phyloP scores from a whole-genome alignment of 2,329 filamentous ascomycete species.

The Sporothrix variecibatus region DNA sequence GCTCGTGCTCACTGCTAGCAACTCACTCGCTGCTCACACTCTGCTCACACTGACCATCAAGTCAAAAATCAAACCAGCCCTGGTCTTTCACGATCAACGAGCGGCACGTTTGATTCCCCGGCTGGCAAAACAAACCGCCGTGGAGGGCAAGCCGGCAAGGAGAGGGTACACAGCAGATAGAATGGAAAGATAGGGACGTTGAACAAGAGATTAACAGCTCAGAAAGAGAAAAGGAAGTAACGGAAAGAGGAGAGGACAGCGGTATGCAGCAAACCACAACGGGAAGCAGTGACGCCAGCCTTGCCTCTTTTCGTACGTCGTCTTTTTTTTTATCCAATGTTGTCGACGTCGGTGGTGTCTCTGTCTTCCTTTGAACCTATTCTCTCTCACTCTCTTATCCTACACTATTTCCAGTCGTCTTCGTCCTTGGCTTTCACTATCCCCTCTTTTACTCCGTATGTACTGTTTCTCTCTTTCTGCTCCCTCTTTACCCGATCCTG shows the following conservation, averaged over 20 bases:
- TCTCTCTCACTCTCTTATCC: no score
- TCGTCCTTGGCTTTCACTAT: background rate
- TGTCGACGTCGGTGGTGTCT: background rate
- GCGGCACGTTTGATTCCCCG: background rate
- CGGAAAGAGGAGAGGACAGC: background rate
- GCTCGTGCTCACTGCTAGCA: background rate
- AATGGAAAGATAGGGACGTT: background rate
- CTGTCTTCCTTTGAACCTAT: no score
- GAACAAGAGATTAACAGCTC: background rate
- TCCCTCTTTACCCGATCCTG: slow-evolving; percentile 5
- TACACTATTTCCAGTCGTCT: no score
- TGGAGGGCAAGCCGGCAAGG: background rate
- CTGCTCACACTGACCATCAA: background rate
- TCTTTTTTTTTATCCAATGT: background rate
- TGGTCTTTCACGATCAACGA: background rate
- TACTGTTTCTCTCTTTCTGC: background rate
- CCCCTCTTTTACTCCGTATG: background rate
- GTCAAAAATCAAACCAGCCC: background rate
- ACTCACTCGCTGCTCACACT: no score
- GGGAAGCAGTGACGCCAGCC: background rate
- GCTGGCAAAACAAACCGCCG: background rate
- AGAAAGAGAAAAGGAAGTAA: background rate
- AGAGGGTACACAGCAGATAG: background rate
- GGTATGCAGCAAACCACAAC: background rate
- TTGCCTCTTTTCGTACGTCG: background rate